Conservation (phyloP, 1,284 basidiomycete genomes). For the Gymnopus androsaceus region DNA sequence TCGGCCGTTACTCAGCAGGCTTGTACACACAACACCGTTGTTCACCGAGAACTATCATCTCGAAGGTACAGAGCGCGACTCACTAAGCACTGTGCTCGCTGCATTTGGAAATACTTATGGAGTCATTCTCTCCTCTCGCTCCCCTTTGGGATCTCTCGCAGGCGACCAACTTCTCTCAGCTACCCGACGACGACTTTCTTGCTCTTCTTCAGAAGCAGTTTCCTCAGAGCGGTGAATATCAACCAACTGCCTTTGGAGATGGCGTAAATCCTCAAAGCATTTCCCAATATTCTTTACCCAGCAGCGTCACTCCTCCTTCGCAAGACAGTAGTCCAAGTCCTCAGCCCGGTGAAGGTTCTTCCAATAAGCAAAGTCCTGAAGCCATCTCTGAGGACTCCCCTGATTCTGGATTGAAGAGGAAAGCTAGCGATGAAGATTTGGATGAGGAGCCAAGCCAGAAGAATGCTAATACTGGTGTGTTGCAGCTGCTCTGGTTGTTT, state of each 20-base stretch:
- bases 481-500: neutral
- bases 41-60: neutral
- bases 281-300: constrained; percentile 43
- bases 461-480: constrained; percentile 62
- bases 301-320: constrained; percentile 52
- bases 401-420: constrained; percentile 64
- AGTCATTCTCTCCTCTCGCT: constrained; percentile 39
- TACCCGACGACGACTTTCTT: constrained; percentile 77
- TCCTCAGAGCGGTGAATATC: constrained; percentile 28
- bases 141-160: constrained; percentile 72
- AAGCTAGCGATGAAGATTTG: constrained; percentile 64
- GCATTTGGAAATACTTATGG: constrained; percentile 31
- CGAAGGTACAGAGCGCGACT: neutral
- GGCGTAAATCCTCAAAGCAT: constrained; percentile 62
- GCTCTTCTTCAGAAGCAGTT: constrained; percentile 77
- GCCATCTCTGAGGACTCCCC: constrained; percentile 39
- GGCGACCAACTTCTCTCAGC: constrained; percentile 59
- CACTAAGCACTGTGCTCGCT: neutral
- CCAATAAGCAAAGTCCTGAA: constrained; percentile 20
- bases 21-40: too few species aligned
- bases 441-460: constrained; percentile 66
- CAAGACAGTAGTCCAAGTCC: constrained; percentile 79
- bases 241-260: constrained; percentile 22
- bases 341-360: constrained; percentile 9
- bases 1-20: neutral